phyloP scores from a whole-genome alignment of 345 rosid species.

The Brassica carinata region DNA sequence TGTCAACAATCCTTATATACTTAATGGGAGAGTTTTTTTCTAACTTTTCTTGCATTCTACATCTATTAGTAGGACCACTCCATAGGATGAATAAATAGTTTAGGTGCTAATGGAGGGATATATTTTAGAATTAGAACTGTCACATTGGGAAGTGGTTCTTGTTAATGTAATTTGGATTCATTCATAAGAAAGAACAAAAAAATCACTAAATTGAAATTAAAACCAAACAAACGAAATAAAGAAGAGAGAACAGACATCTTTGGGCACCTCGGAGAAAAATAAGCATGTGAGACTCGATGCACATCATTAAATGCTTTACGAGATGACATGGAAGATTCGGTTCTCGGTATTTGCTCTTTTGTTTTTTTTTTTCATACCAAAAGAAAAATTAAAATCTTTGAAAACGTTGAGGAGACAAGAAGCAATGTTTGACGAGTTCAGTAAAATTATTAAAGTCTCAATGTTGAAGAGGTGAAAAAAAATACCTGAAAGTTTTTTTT shows the following conservation, averaged over 20 bases:
- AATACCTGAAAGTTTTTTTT: background rate
- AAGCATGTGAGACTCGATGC: constrained; percentile 60
- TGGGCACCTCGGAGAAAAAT: constrained; percentile 48
- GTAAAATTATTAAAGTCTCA: constrained; percentile 8
- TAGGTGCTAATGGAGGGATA: constrained; percentile 19
- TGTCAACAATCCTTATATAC: background rate
- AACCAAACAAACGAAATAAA: background rate
- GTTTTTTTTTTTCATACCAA: background rate
- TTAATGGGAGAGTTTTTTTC: background rate
- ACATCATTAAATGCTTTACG: constrained; percentile 52
- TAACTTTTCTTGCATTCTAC: background rate
- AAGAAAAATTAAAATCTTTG: constrained; percentile 6
- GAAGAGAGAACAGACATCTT: constrained; percentile 77
- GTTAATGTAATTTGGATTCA: constrained; percentile 19
- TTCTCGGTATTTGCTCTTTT: constrained; percentile 52
- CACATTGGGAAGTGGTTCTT: constrained; percentile 36
- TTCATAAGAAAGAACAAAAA: constrained; percentile 23
- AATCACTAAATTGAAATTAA: background rate
- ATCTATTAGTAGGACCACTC: background rate
- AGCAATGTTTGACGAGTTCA: constrained; percentile 54
- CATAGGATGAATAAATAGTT: constrained; percentile 25
- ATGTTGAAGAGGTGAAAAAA: constrained; percentile 23
- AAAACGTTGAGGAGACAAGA: constrained; percentile 48
- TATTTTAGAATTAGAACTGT: constrained; percentile 32
- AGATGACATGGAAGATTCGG: constrained; percentile 75